Conservation (phyloP, 2,329 filamentous ascomycete species). For the Nemania sp. region DNA sequence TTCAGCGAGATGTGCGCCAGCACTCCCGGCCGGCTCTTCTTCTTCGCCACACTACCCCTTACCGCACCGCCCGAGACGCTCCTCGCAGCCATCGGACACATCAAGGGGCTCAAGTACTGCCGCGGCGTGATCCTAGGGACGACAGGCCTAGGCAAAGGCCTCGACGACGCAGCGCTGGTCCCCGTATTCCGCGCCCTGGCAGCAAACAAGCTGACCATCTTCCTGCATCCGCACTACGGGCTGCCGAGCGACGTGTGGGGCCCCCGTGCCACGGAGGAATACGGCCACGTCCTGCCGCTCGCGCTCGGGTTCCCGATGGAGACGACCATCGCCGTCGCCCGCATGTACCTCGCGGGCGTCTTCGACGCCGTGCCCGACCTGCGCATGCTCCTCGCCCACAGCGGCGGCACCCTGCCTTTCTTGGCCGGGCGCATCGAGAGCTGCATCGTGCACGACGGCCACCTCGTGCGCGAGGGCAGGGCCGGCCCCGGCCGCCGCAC, state of each 20-base stretch:
- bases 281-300: conserved; percentile 88
- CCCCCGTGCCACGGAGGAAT: conserved; percentile 72
- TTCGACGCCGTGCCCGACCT: conserved; percentile 80
- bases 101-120: conserved; percentile 73
- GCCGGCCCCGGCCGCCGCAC: conserved; percentile 60
- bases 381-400: conserved; percentile 84
- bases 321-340: conserved; percentile 88
- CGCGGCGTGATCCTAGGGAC: conserved; percentile 92
- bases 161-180: conserved; percentile 81
- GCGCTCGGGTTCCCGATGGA: conserved; percentile 91
- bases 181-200: conserved; percentile 79
- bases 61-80: conserved; percentile 73
- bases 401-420: conserved; percentile 89
- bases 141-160: conserved; percentile 79
- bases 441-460: conserved; percentile 84
- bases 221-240: conserved; percentile 93
- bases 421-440: conserved; percentile 89
- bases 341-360: conserved; percentile 88
- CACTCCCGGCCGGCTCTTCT: conserved; percentile 77
- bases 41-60: conserved; percentile 85
- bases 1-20: conserved; percentile 77
- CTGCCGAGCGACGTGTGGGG: conserved; percentile 85
- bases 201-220: conserved; percentile 73
- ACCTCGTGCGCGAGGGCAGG: conserved; percentile 74
- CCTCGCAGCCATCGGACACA: conserved; percentile 72